Evolutionary conservation across 345 rosid genomes (phyloP), one percentile per base, ranked within the genome.

Genomic region (Conringia planisiliqua): DNA sequence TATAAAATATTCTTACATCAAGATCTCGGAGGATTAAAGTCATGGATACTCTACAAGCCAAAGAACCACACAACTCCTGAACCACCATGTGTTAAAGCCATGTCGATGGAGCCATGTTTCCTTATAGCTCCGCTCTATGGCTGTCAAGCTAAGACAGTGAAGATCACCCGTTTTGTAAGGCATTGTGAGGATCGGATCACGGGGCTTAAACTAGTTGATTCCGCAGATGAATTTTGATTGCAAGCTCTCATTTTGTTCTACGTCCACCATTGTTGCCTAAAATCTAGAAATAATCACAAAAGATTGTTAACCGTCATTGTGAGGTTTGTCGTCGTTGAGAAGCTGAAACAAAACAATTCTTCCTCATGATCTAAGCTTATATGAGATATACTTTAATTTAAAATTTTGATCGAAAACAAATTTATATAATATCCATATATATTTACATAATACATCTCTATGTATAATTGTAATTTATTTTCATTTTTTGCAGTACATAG

Each of bases 61-160:
- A 52, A 65, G 35, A 52, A 71, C 14, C 7, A 4, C 10, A 50
- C 56, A 52, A n/a, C 77, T 47, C 84, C 82, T 9, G 82, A 81
- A 3, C 75, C 80, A 9, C 76, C 78, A 13, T 79, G 81, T 72
- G 71, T 59, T 26, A 36, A 36, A 6, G 76, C 52, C 48, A 24
- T 61, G 66, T 77, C 83, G 1, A 67, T 78, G 73, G 86, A 83
- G 64, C 80, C 84, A 5, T 83, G 86, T 64, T 77, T 70, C 35
- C 82, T 66, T 50, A 20, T 36, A 36, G 70, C 73, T 67, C 82
- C 82, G 9, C 62, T 22, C 16, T 7, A 55, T 66, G 76, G 64
- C 18, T 80, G 80, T 66, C 58, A 66, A 24, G 75, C 77, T 2
- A 47, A 76, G 62, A n/a, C 73, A 1, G 46, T 68, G 18, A 57